These are phyloP conservation scores for Pyrenophora seminiperda DNA, from an alignment of 2,329 filamentous ascomycete genomes.

Conservation along the genomic window DNA sequence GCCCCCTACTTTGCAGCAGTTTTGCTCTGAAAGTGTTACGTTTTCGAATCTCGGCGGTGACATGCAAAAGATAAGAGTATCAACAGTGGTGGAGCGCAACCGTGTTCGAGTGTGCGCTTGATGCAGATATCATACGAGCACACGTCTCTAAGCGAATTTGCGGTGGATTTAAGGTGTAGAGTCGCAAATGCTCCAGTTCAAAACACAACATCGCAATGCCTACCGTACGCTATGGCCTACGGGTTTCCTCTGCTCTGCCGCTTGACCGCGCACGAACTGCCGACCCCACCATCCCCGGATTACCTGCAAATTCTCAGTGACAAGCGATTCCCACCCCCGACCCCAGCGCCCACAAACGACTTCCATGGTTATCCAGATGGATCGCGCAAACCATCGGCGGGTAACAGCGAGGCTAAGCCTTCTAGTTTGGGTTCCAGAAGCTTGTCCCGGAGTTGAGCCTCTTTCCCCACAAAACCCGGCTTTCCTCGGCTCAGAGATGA, in stretches of 20 bases:
- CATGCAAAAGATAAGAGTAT: constrained; percentile 8
- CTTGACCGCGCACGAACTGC: too few relatives aligned
- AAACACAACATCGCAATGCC: too few relatives aligned
- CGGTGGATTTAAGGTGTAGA: too few relatives aligned
- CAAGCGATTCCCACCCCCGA: constrained; percentile 2
- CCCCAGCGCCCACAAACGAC: not conserved
- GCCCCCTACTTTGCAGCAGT: not conserved
- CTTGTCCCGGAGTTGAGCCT: constrained; percentile 18
- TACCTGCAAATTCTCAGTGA: not conserved
- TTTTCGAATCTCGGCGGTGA: not conserved
- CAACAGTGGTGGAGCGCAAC: not conserved
- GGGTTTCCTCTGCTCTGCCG: too few relatives aligned
- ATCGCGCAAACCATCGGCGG: constrained; percentile 20
- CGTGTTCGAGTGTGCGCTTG: constrained; percentile 7
- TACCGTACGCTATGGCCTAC: too few relatives aligned
- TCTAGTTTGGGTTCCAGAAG: constrained; percentile 21
- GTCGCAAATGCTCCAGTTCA: too few relatives aligned
- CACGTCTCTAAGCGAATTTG: not conserved
- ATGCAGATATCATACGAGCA: not conserved
- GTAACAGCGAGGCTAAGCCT: constrained; percentile 5
- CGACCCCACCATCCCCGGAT: constrained; percentile 4
- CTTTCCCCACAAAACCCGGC: constrained; percentile 17
- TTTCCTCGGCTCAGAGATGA: constrained; percentile 24
- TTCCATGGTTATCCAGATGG: constrained; percentile 4
- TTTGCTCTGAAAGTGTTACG: constrained; percentile 10